Conservation (phyloP, 495 filamentous ascomycete genomes). For the Penicillium lagena region DNA sequence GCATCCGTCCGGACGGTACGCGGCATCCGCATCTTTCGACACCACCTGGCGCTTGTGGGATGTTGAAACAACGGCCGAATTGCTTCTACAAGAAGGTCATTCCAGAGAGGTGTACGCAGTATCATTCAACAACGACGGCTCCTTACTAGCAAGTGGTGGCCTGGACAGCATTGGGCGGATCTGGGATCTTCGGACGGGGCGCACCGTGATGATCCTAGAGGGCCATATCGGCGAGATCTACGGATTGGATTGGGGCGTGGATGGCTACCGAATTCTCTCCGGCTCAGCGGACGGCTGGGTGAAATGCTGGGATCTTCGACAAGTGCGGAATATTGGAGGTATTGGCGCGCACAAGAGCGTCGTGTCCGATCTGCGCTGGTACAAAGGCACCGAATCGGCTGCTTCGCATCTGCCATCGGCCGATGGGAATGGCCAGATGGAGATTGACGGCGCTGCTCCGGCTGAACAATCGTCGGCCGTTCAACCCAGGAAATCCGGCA, state of each 20-base stretch:
- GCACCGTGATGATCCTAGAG: conserved; percentile 93
- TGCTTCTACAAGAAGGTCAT: conserved; percentile 91
- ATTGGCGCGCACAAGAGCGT: conserved; percentile 89
- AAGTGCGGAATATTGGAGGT: conserved; percentile 72
- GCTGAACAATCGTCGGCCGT: conserved; percentile 5
- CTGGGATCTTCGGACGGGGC: conserved; percentile 92
- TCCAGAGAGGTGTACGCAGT: conserved; percentile 86
- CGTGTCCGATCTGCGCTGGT: conserved; percentile 92
- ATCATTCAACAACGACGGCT: conserved; percentile 84
- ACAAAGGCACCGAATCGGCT: conserved; percentile 70
- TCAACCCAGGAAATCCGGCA: conserved; percentile 63
- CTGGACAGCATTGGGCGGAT: conserved; percentile 91
- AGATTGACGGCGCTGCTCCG: conserved; percentile 42
- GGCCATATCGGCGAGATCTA: conserved; percentile 92
- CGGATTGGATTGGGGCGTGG: conserved; percentile 83
- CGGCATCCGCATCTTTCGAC: conserved; percentile 91
- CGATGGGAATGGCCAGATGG: conserved; percentile 51
- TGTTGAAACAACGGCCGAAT: conserved; percentile 71
- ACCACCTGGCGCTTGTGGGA: conserved; percentile 99
- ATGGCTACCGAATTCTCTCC: conserved; percentile 81
- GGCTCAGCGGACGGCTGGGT: conserved; percentile 93
- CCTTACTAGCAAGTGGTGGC: conserved; percentile 81
- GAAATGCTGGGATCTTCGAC: conserved; percentile 95
- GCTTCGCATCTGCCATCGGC: conserved; percentile 47
- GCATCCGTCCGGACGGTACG: conserved; percentile 83